A percentile compares a stretch with the other conserved stretches of the same genome.
Evolutionary conservation across 257 asterid genomes (phyloP).

Genomic region (Ballota nigra): DNA sequence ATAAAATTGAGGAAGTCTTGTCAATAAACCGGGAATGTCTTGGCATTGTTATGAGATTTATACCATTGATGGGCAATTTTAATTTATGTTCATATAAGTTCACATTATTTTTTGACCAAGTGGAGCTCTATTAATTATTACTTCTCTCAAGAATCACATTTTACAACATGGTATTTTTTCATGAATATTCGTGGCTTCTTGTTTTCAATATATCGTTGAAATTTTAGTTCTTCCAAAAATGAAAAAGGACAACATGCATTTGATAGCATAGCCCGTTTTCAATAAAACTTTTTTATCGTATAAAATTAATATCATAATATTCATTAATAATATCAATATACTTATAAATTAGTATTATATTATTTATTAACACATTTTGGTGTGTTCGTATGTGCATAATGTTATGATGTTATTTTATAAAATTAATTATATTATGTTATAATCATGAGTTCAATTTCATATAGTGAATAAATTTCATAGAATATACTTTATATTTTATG

Average conservation of each 20-base stretch:
- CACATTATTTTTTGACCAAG: constrained; percentile 6
- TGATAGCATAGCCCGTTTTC: too few relatives aligned
- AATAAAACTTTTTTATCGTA: too few relatives aligned
- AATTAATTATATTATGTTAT: too few relatives aligned
- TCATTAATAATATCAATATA: too few relatives aligned
- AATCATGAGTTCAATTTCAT: too few relatives aligned
- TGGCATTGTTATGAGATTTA: not conserved
- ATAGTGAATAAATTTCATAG: too few relatives aligned
- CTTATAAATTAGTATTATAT: too few relatives aligned
- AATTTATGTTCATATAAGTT: not conserved
- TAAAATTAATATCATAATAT: too few relatives aligned
- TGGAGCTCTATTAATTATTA: not conserved
- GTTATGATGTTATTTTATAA: too few relatives aligned
- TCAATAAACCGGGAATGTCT: constrained; percentile 3
- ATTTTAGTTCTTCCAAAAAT: not conserved
- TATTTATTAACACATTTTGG: too few relatives aligned
- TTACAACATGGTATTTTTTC: not conserved
- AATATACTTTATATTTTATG: too few relatives aligned
- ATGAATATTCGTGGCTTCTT: not conserved
- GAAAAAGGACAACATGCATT: not conserved
- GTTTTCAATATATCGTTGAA: not conserved
- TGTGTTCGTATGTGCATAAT: too few relatives aligned
- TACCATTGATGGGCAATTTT: constrained; percentile 2
- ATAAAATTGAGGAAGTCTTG: constrained; percentile 29
- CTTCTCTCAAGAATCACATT: not conserved